Conservation (phyloP, 2,329 filamentous ascomycete species). For the Neurospora sp. region DNA sequence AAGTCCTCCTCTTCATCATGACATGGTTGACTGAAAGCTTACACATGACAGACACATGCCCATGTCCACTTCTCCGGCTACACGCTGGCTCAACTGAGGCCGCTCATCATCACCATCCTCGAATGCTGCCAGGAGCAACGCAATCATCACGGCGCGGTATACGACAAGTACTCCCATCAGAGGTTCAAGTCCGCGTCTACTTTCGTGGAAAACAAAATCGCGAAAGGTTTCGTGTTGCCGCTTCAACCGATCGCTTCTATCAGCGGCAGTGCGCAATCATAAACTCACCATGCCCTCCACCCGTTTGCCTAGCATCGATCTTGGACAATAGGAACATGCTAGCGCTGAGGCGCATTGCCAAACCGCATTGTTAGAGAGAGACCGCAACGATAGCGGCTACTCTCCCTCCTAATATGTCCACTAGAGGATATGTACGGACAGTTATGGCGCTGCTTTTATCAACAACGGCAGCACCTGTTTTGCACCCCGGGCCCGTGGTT, state of each 20-base stretch:
- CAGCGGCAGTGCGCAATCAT: not conserved
- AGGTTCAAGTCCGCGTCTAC: conserved; percentile 77
- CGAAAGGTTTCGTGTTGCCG: conserved; percentile 46
- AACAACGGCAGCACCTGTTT: not conserved
- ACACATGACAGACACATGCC: conserved; percentile 52
- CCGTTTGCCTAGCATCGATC: not conserved
- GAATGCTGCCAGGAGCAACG: conserved; percentile 78
- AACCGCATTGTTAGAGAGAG: not conserved
- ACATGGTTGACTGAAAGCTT: conserved; percentile 21
- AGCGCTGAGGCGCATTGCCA: not conserved
- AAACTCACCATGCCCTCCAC: not conserved
- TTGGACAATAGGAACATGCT: not conserved
- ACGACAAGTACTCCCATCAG: conserved; percentile 83
- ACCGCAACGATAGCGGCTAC: not conserved
- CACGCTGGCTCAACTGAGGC: conserved; percentile 73
- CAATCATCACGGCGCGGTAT: conserved; percentile 79
- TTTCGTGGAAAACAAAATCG: conserved; percentile 68
- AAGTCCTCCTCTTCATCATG: conserved; percentile 30
- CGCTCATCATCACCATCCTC: conserved; percentile 66
- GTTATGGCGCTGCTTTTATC: not conserved
- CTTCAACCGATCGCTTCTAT: conserved; percentile 14
- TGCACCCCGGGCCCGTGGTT: not conserved
- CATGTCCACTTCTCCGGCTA: conserved; percentile 94
- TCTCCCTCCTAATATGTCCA: not conserved
- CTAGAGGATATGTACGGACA: not conserved